These are phyloP conservation scores for Acanthamoeba polyphaga DNA, from an alignment of 208 protist genomes.

Conservation along the genomic window DNA sequence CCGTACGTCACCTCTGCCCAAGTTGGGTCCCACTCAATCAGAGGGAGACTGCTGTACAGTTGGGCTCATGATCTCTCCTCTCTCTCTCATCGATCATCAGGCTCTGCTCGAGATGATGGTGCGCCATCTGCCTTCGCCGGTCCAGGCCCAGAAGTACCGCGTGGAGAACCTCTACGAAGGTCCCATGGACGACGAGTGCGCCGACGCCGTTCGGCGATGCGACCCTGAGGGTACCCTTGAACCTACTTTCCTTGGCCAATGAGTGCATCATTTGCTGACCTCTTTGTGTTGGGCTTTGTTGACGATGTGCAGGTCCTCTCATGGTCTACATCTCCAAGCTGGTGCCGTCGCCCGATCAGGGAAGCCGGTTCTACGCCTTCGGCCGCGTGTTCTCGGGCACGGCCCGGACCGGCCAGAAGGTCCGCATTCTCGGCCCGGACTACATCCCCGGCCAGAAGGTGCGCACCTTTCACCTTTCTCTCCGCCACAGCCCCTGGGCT, in stretches of 20 bases:
- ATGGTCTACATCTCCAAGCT: constrained; percentile 99
- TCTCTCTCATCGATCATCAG: neutral
- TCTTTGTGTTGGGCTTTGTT: too few relatives aligned
- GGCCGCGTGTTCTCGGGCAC: constrained; percentile 98
- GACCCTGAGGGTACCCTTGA: constrained; percentile 90
- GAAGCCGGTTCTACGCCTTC: constrained; percentile 98
- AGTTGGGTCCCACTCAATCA: constrained; percentile 87
- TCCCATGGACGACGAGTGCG: constrained; percentile 95
- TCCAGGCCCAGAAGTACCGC: constrained; percentile 97
- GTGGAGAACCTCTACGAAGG: constrained; percentile 98
- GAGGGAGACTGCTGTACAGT: too few relatives aligned
- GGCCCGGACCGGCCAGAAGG: constrained; percentile 95
- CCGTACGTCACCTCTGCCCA: neutral
- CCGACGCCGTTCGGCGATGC: constrained; percentile 81
- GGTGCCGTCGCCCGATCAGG: constrained; percentile 98
- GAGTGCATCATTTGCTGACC: too few relatives aligned
- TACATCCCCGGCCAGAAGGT: constrained; percentile 96
- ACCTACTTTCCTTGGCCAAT: too few relatives aligned
- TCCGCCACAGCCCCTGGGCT: too few relatives aligned
- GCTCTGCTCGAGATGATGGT: constrained; percentile 99
- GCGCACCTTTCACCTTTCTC: too few relatives aligned
- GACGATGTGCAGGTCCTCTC: constrained; percentile 89
- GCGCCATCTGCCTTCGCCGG: constrained; percentile 98
- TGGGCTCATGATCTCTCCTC: neutral
- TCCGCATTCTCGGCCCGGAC: constrained; percentile 99